Conservation (phyloP, 1,284 basidiomycete genomes). For the Fomes fomentarius region DNA sequence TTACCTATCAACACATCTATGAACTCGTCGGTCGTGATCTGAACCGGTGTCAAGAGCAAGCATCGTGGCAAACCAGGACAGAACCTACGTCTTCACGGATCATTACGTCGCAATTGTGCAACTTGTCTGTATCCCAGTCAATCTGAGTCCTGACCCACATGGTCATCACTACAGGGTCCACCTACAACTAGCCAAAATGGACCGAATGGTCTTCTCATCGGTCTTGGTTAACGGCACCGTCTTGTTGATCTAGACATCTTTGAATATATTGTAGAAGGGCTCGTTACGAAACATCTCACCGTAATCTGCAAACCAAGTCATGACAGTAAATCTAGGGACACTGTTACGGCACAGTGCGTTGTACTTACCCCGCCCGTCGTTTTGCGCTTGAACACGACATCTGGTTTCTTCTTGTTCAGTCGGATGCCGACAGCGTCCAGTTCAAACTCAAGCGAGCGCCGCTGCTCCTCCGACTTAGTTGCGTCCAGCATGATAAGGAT, state of each 20-base stretch:
- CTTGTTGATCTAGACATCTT: constrained; percentile 66
- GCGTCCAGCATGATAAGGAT: constrained; percentile 96
- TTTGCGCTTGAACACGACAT: constrained; percentile 85
- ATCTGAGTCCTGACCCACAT: constrained; percentile 1
- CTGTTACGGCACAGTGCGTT: constrained; percentile 5
- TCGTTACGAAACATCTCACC: constrained; percentile 33
- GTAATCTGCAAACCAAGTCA: constrained; percentile 47
- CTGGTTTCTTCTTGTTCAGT: constrained; percentile 87
- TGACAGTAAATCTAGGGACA: not conserved
- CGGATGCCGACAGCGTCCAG: constrained; percentile 96
- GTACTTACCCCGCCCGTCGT: constrained; percentile 86
- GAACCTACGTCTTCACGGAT: constrained; percentile 88
- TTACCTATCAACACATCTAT: constrained; percentile 94
- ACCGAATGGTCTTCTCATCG: constrained; percentile 93
- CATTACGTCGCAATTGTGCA: constrained; percentile 97
- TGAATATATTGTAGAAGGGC: constrained; percentile 8
- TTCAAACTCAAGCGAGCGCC: constrained; percentile 86
- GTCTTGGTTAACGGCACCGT: constrained; percentile 95
- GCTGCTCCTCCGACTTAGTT: constrained; percentile 95
- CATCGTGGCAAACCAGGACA: constrained; percentile 6
- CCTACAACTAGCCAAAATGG: constrained; percentile 86
- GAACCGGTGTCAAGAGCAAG: constrained; percentile 12
- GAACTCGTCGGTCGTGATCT: constrained; percentile 97
- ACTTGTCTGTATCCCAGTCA: constrained; percentile 53
- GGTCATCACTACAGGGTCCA: constrained; percentile 14